Percentiles rank a stretch among this genome's conserved stretches.
Conservation (phyloP, 805 yeast genomes). For the Ogataea polymorpha region DNA sequence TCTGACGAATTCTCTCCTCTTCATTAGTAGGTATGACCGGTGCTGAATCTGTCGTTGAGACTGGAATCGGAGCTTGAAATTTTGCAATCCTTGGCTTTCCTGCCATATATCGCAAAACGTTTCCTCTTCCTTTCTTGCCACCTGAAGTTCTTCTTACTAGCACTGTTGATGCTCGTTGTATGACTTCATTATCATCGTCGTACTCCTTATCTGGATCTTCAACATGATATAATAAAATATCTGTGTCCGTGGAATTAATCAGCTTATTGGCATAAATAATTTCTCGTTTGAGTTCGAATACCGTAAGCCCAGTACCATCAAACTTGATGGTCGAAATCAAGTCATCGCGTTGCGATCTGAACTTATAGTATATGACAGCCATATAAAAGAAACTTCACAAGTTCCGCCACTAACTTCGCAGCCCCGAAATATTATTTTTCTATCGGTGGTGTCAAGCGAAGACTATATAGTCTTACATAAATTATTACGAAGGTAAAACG, state of each 20-base stretch:
- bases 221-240: constrained; percentile 58
- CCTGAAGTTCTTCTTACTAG: constrained; percentile 80
- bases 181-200: constrained; percentile 84
- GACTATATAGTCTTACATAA: too few species aligned
- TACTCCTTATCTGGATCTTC: constrained; percentile 61
- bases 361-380: constrained; percentile 70
- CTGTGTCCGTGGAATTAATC: constrained; percentile 82
- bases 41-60: constrained; percentile 12
- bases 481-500: too few species aligned
- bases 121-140: constrained; percentile 43
- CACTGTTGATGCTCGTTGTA: constrained; percentile 85
- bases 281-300: constrained; percentile 90
- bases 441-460: too few species aligned
- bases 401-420: too few species aligned
- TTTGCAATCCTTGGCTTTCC: constrained; percentile 58
- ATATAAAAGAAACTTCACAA: constrained; percentile 7
- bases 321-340: constrained; percentile 70
- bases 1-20: constrained; percentile 82
- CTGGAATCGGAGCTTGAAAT: constrained; percentile 13
- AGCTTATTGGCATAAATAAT: constrained; percentile 77
- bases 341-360: constrained; percentile 71
- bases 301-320: constrained; percentile 96
- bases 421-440: too few species aligned
- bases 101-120: constrained; percentile 66
- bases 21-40: constrained; percentile 42